Conservation (phyloP, 2,329 filamentous ascomycete genomes). For the Ophiostoma ips region DNA sequence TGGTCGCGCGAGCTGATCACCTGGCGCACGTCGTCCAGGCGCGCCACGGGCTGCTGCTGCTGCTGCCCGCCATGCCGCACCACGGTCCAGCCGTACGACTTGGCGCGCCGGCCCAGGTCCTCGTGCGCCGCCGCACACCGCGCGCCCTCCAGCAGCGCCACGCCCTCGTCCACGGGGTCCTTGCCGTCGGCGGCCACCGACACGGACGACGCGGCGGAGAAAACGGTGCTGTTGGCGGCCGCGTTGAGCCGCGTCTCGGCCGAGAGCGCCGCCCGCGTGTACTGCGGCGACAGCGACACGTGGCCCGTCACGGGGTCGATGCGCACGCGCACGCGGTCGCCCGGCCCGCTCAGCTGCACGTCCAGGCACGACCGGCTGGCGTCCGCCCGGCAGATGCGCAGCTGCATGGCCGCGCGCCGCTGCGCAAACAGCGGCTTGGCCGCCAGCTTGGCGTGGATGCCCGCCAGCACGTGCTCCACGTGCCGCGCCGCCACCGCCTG, state of each 20-base stretch:
- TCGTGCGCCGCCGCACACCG: slow-evolving; percentile 48
- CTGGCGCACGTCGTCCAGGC: slow-evolving; percentile 39
- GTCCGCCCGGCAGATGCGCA: slow-evolving; percentile 44
- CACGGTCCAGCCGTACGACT: slow-evolving; percentile 50
- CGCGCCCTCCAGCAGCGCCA: slow-evolving; percentile 43
- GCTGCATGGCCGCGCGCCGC: slow-evolving; percentile 41
- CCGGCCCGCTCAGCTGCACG: slow-evolving; percentile 51
- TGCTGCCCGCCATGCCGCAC: slow-evolving; percentile 23
- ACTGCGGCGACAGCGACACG: slow-evolving; percentile 55
- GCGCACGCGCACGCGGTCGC: slow-evolving; percentile 44
- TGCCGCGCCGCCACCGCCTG: slow-evolving; percentile 64
- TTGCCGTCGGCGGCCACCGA: slow-evolving; percentile 19
- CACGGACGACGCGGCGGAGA: background rate
- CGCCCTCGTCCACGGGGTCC: slow-evolving; percentile 43
- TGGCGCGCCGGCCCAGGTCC: slow-evolving; percentile 45
- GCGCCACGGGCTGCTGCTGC: slow-evolving; percentile 22
- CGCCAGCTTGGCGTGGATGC: slow-evolving; percentile 47
- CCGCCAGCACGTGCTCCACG: slow-evolving; percentile 54
- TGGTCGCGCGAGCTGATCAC: slow-evolving; percentile 49
- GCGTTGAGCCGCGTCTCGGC: slow-evolving; percentile 53
- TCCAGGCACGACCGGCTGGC: slow-evolving; percentile 54
- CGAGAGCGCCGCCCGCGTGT: slow-evolving; percentile 38
- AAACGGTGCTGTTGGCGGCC: background rate
- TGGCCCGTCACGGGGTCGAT: slow-evolving; percentile 70
- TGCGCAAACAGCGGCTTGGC: slow-evolving; percentile 47